Conservation (phyloP, 305 asterid genomes). For the Ilex paraguariensis region DNA sequence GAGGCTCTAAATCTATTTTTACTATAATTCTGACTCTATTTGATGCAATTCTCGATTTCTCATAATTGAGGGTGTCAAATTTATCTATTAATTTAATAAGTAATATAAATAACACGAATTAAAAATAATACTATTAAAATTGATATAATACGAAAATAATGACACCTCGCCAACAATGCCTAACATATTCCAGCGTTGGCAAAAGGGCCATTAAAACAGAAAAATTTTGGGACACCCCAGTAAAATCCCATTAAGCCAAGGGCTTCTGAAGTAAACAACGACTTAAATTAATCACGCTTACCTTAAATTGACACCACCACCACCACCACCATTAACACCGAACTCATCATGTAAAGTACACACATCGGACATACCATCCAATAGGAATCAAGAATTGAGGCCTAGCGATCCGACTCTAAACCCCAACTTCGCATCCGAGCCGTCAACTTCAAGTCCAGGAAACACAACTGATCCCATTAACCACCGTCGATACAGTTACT, state of each 20-base stretch:
- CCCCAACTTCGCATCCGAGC: conserved; percentile 27
- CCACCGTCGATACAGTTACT: conserved; percentile 40
- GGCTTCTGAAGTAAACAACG: background rate
- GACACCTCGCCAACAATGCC: too few relatives aligned
- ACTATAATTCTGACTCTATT: too few relatives aligned
- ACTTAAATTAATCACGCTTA: background rate
- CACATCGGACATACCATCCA: conserved; percentile 22
- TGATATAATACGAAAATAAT: too few relatives aligned
- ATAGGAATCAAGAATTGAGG: conserved; percentile 16
- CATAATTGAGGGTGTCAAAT: too few relatives aligned
- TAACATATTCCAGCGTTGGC: too few relatives aligned
- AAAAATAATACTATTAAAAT: too few relatives aligned
- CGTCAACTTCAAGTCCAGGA: conserved; percentile 35
- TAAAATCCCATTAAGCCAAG: background rate
- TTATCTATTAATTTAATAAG: too few relatives aligned
- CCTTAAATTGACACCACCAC: background rate
- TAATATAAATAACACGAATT: too few relatives aligned
- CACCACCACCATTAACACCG: background rate
- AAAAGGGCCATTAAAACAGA: too few relatives aligned
- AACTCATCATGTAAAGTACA: background rate
- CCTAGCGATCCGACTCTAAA: conserved; percentile 33
- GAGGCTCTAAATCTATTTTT: too few relatives aligned
- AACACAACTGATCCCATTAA: conserved; percentile 34
- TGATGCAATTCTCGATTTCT: too few relatives aligned
- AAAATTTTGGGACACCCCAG: too few relatives aligned